phyloP scores from a whole-genome alignment of 2,329 filamentous ascomycete species.

The Sordariomycetes sp. region DNA sequence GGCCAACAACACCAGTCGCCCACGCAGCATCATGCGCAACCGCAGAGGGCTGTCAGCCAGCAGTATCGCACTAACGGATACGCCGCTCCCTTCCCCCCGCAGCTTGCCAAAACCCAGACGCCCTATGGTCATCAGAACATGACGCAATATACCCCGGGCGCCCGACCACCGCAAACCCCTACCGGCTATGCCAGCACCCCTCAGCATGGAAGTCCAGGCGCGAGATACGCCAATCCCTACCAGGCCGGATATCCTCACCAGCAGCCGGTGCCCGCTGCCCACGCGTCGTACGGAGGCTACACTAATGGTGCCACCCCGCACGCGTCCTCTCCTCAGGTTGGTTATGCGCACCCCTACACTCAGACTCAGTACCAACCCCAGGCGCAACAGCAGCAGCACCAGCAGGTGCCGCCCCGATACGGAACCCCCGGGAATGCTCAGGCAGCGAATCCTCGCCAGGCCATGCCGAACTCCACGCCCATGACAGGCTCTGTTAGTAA shows the following conservation, averaged over 20 bases:
- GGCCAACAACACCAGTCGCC: conserved; percentile 10
- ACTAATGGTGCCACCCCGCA: conserved; percentile 32
- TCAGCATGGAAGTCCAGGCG: conserved; percentile 28
- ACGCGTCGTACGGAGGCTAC: conserved; percentile 21
- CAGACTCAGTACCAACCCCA: conserved; percentile 17
- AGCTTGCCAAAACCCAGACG: conserved; percentile 39
- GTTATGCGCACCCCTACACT: conserved; percentile 13
- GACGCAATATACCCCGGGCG: conserved; percentile 35
- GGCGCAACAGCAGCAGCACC: conserved; percentile 14
- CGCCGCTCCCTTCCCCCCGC: conserved; percentile 30
- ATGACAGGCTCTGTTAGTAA: conserved; percentile 6
- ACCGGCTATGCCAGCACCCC: conserved; percentile 21
- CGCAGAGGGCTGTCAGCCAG: conserved; percentile 18
- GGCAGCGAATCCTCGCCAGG: neutral
- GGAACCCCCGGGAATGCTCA: conserved; percentile 1
- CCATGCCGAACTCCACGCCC: conserved; percentile 8
- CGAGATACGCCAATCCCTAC: conserved; percentile 26
- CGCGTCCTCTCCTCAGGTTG: conserved; percentile 32
- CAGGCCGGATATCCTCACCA: conserved; percentile 25
- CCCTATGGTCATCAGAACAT: conserved; percentile 41
- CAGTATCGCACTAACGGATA: conserved; percentile 40
- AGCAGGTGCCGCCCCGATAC: conserved; percentile 8
- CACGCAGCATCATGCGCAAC: neutral
- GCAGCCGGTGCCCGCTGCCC: conserved; percentile 6
- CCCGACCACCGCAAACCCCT: conserved; percentile 28